phyloP scores from a whole-genome alignment of 2,329 filamentous ascomycete species.

The Aureobasidium namibiae region DNA sequence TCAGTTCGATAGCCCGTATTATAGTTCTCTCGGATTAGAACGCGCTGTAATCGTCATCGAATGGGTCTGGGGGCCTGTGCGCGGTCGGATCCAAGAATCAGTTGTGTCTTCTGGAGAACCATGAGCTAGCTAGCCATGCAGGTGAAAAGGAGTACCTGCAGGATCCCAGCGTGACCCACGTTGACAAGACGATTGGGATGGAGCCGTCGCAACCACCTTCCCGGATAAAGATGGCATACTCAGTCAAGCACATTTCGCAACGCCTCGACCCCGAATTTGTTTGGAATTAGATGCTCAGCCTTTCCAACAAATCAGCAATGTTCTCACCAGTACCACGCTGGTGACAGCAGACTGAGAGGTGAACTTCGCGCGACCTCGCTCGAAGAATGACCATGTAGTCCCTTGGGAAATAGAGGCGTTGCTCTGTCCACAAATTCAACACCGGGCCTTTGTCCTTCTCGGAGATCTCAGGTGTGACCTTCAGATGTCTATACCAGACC shows the following conservation, averaged over 20 bases:
- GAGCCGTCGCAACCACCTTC: background rate
- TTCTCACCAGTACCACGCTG: background rate
- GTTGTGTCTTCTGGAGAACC: background rate
- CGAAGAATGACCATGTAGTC: background rate
- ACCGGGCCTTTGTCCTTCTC: background rate
- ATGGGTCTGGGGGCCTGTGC: background rate
- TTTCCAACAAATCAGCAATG: background rate
- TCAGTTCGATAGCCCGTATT: background rate
- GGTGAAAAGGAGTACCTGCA: background rate
- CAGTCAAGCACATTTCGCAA: background rate
- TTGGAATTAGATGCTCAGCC: background rate
- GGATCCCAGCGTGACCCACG: background rate
- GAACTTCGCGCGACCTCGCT: background rate
- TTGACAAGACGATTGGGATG: background rate
- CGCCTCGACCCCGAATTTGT: background rate
- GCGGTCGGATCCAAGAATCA: background rate
- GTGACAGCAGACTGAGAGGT: background rate
- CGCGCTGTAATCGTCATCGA: background rate
- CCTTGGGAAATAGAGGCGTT: background rate
- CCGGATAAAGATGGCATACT: background rate
- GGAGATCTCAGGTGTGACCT: background rate
- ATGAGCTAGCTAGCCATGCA: background rate
- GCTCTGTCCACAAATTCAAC: background rate
- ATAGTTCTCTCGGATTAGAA: background rate
- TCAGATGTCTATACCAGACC: background rate